Evolutionary conservation across 2,329 filamentous ascomycete species (phyloP), one percentile per base, ranked within the genome.

Genomic region (Neodidymelliopsis sp.): DNA sequence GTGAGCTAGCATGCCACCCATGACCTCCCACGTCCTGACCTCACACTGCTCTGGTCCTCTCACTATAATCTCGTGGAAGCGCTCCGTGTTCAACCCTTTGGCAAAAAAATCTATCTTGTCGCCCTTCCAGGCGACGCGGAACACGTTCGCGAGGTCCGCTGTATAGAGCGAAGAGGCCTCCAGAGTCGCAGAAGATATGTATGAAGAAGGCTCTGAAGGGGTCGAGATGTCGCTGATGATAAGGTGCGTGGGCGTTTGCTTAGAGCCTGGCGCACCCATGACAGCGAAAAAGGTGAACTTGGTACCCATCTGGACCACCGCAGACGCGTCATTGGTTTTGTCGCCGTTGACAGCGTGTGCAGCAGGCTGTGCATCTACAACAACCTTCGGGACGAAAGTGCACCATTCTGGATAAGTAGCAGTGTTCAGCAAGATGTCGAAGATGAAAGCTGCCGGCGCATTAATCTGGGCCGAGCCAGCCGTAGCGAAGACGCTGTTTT

Each of bases 1-100:
- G 23, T 50, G 28, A 12, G 60, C 51, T 28, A 59, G n/a, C 4
- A 62, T n/a, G 9, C 59, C 60, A 1, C 51, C 37, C 59, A 63
- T 63, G 2, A 56, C 25, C 50, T 63, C 60, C 60, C 60, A 63
- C 1, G 47, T 54, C 13, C 56, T 33, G 4, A 63, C 57, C 33
- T 63, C 59, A 33, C 60, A 63, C 18, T 56, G 42, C 4, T 54
- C 47, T 9, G 56, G 37, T 0, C 50, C 44, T 7, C 20, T 49
- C 1, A 54, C 41, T 27, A 63, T 62, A 6, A 62, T 43, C 31
- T 63, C 60, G 10, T 63, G 59, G 10, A 63, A 59, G 3, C 60
- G 40, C 19, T 63, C 59, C 9, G 49, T 20, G 12, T 50, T 51
- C 12, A 54, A 31, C 7, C 41, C 54, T 11, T 48, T 39, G 5